Base-by-base conservation (phyloP, 345 rosid genomes). In the Brassica carinata region DNA sequence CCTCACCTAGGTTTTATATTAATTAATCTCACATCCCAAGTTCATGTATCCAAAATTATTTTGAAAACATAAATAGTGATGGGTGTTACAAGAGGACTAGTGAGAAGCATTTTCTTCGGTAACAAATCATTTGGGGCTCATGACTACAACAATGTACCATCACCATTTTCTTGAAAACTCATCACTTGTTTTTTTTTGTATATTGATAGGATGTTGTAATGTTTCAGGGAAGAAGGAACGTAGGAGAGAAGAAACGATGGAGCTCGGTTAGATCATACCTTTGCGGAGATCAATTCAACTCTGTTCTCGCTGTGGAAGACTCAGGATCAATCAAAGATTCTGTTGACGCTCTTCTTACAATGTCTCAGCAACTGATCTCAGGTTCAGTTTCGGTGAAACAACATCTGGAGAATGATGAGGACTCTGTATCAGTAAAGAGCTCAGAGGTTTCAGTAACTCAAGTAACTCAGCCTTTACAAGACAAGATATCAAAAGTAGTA, bases 21-120 rank as follows among this genome's bases (percentile, higher is more conserved):
- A 76, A 69, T 69, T 34, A 71, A 71, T 59, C 76, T 64, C 72
- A 68, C 69, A 57, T 80, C 70, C 77, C 67, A 40, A 79, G n/a
- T 40, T 63, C 53, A n/a, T 72, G 65, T 51, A 63, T 48, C 71
- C 71, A 64, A n/a, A n/a, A 10, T 10, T 67, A 30, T 58, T 58
- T 73, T 14, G 29, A 73, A 29, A 67, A 48, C 73, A 66, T 29
- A 38, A 4, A 69, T 4, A 55, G 53, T 85, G 79, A 77, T 94
- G 98, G 98, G 98, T 29, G 89, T 92, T 71, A 86, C 90, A 51
- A 88, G 90, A 79, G 94, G 85, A 83, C 53, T 90, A 33, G 93
- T 90, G 40, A 90, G 82, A 85, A 87, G 86, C 68, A 88, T 90
- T 78, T 89, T 92, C 89, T 89, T 89, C 33, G 88, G 90, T 77